Evolutionary conservation across 768 basidiomycete species (phyloP).

Genomic region (Amanita brunnescens): DNA sequence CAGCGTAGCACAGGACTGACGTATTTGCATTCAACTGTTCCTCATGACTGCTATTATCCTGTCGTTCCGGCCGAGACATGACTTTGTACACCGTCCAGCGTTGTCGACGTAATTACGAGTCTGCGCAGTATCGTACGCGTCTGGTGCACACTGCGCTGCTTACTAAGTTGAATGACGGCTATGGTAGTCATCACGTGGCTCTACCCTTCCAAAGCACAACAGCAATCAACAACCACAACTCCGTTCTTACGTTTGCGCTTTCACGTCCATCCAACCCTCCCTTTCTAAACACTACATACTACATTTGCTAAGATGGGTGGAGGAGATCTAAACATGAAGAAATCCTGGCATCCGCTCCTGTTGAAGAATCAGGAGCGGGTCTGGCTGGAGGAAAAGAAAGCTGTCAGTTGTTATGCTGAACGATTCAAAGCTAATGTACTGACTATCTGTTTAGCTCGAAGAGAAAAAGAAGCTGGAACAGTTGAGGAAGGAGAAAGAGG

Average conservation of each 20-base stretch:
- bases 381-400: constrained; percentile 97
- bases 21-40: background rate
- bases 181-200: background rate
- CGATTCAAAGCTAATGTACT: constrained; percentile 7
- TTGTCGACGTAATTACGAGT: background rate
- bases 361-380: constrained; percentile 98
- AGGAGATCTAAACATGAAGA: constrained; percentile 98
- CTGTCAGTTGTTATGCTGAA: constrained; percentile 42
- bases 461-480: constrained; percentile 99
- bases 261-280: constrained; percentile 11
- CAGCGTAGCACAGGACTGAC: background rate
- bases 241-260: constrained; percentile 1
- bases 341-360: constrained; percentile 98
- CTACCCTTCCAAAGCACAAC: too few relatives aligned
- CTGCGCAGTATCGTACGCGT: background rate
- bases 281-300: background rate
- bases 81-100: background rate
- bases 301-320: constrained; percentile 80
- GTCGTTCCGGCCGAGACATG: constrained; percentile 1
- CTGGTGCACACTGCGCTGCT: background rate
- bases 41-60: constrained; percentile 5
- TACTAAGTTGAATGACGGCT: background rate
- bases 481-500: constrained; percentile 94
- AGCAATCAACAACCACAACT: background rate
- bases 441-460: constrained; percentile 56